Base-by-base conservation (phyloP, 2,329 filamentous ascomycete genomes). In the Monosporascus sp. region DNA sequence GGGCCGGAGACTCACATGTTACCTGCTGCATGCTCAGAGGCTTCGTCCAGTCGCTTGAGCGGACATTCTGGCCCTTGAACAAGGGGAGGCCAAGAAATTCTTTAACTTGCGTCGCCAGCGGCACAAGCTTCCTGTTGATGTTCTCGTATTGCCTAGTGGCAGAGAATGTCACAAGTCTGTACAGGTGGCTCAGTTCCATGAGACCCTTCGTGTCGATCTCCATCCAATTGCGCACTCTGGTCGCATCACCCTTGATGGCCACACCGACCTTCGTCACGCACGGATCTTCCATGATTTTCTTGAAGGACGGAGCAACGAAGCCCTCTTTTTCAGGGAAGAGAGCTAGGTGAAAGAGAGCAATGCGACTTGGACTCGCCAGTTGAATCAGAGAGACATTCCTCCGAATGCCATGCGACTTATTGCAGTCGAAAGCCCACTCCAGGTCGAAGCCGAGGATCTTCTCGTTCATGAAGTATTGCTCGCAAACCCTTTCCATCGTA, bases 401-500 rank as follows among this genome's bases (percentile, higher is more conserved):
- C 59, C 88, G 86, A 4, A 85, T 71, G 3, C 77, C 75, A 2
- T 77, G 67, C 7, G 59, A 62, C 20, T 67, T 75, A 6, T 66
- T 73, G 0, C 83, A 77, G 6, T 79, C 73, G 1, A 75, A 59
- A 50, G 83, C 78, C 92, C 93, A 97, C 73, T 97, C 93, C 57
- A 97, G 79, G 64, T 97, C 92, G 56, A 97, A 91, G 0, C 92
- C 92, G n/a, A 97, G 68, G 2, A 95, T 71, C 40, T 82, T 76
- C 63, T 94, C 84, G 26, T 79, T 60, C 40, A 85, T 65, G 61
- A 97, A 96, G 53, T 87, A 78, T 53, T 81, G 69, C 19, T 82
- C 74, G 54, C 83, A 76, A 7, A 88, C 79, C 6, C 75, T 71
- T 67, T 97, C 90, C 19, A 88, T 87, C 3, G 81, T 82, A 37